Conservation (phyloP, 441 rosid species). For the Populus tomentosa region DNA sequence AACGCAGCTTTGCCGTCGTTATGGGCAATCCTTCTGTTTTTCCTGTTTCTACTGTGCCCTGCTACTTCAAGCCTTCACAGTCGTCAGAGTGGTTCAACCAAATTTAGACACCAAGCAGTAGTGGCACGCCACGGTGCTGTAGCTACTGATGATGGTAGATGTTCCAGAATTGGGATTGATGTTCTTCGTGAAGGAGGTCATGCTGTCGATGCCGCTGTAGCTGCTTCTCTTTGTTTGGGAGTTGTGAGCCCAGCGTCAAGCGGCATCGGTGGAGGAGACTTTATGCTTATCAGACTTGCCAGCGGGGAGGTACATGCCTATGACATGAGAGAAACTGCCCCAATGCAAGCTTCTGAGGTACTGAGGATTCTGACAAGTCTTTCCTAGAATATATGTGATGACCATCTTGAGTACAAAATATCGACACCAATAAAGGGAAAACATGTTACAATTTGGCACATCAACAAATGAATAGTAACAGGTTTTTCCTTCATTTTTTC, state of each 20-base stretch:
- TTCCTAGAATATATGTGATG: too few species aligned
- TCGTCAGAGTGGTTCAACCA: neutral
- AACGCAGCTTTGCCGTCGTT: conserved; percentile 21
- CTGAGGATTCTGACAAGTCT: neutral
- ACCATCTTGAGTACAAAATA: neutral
- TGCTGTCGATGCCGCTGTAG: conserved; percentile 57
- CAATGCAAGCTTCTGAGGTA: conserved; percentile 47
- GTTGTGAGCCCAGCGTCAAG: conserved; percentile 61
- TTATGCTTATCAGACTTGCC: conserved; percentile 37
- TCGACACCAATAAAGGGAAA: neutral
- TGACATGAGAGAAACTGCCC: conserved; percentile 67
- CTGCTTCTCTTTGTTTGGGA: conserved; percentile 49
- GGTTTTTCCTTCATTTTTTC: too few species aligned
- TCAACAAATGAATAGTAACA: too few species aligned
- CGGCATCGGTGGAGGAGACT: conserved; percentile 70
- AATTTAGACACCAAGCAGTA: conserved; percentile 28
- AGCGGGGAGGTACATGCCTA: conserved; percentile 32
- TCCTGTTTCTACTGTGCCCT: conserved; percentile 24
- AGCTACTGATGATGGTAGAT: conserved; percentile 52
- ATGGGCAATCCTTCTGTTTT: conserved; percentile 24
- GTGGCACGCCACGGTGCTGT: conserved; percentile 44
- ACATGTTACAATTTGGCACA: neutral
- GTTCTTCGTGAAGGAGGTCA: conserved; percentile 48
- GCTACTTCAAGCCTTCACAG: conserved; percentile 16
- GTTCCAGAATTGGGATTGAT: conserved; percentile 43